Evolutionary conservation across 1,139 yeast genomes (phyloP), one percentile per base, ranked within the genome.

Genomic region (Blastobotrys ciferrii): DNA sequence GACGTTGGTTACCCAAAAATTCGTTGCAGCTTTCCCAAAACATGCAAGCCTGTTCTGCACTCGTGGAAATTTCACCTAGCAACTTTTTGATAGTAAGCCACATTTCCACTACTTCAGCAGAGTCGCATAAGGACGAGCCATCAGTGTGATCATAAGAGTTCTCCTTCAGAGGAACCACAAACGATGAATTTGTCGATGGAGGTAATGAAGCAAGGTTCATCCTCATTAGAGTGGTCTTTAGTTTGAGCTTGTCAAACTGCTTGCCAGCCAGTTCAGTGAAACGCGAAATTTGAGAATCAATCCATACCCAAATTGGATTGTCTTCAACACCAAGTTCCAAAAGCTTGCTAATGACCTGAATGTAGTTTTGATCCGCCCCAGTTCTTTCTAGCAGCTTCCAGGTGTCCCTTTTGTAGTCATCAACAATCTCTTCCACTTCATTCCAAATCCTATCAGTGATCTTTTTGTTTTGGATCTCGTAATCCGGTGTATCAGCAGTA

Each of bases 251-350:
- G 39, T 66, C 67, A 56, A 71, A 69, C 31, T 67, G 67, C 12
- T 73, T 72, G 19, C 66, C 66, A 32, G 80, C 63, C 42, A 68
- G 66, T 2, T 62, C 58, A 14, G 66, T 65, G 47, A 79, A 69
- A 17, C 63, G 62, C 17, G 68, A 65, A 46, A 73, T 69, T 53
- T 77, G 82, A 14, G 75, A 65, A 40, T 74, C 69, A 30, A 82
- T 72, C 78, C 88, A 85, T 42, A 76, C 81, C 44, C 72, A 66
- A 14, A 84, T 81, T 1, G 95, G 94, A 58, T 80, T 84, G 50
- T 79, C 81, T 40, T 71, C 75, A 2, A 75, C 75, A 11, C 80
- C 84, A 17, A 83, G 66, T 51, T 82, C 87, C 46, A 83, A 68
- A 31, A 87, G 68, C 56, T 78, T 80, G 38, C 78, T 76, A 25